Base-by-base conservation (phyloP, 2,329 filamentous ascomycete genomes). In the Trichophyton verrucosum region DNA sequence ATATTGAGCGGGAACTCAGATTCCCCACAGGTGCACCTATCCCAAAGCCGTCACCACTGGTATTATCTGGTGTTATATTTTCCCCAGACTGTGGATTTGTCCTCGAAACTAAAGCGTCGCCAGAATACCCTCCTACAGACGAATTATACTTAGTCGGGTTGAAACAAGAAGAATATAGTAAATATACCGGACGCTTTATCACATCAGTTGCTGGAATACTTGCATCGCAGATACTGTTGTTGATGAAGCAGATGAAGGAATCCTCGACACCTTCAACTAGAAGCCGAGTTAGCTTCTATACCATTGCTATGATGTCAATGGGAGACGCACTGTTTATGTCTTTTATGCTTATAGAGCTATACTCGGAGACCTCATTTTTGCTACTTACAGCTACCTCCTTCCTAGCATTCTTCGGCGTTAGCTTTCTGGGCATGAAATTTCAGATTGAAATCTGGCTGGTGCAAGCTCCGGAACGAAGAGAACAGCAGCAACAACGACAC, bases 31-130 rank as follows among this genome's bases (percentile, higher is more conserved):
- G 83, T 15, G 78, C 81, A 44, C 77, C 79, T 1, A 73, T 82
- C 9, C 78, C 80, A 2, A 66, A 71, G 22, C 75, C 79, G 38
- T 79, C 82, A 20, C 73, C 76, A 6, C 74, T 85, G 63, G 74
- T 76, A 55, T 84, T 86, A 75, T 84, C 81, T 17, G 81, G 82
- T 68, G 73, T 83, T 8, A 75, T 82, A 8, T 86, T 86, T 68
- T 86, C 83, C 15, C 84, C 84, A 2, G 84, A 86, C 66, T 86
- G 84, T 69, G 83, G 83, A n/a, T 85, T 84, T 64, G 76, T 85
- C 33, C 76, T 86, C 15, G 80, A 85, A 67, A 83, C 82, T 3
- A 82, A 83, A 69, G 81, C 81, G 1, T 76, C 81, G 3, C 82
- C 83, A 4, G 77, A 81, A 53, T 79, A 75, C 64, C 70, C 79